Conservation (phyloP, 2,329 filamentous ascomycete genomes). For the Penicillium olsonii region DNA sequence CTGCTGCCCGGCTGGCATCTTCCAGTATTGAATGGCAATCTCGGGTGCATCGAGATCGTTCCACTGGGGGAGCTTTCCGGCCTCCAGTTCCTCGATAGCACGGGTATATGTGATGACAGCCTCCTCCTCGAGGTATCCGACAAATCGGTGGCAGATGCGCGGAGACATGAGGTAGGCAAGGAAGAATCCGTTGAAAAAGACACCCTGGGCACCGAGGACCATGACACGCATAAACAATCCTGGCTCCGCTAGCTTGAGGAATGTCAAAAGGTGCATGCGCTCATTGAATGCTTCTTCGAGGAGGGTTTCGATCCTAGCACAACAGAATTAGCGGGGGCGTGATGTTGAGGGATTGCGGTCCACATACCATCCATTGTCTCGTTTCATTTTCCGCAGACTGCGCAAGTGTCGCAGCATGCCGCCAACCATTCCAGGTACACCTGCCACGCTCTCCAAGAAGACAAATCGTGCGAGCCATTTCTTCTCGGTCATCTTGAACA, state of each 20-base stretch:
- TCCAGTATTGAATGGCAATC: constrained; percentile 89
- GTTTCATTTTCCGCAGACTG: constrained; percentile 79
- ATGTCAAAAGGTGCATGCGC: constrained; percentile 88
- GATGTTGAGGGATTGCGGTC: background rate
- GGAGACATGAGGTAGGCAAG: constrained; percentile 83
- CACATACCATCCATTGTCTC: constrained; percentile 83
- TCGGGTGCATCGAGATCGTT: constrained; percentile 76
- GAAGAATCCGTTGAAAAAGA: constrained; percentile 96
- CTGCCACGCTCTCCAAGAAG: constrained; percentile 92
- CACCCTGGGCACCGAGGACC: constrained; percentile 88
- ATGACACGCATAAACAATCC: constrained; percentile 89
- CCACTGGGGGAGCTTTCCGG: constrained; percentile 83
- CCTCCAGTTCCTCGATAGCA: constrained; percentile 82
- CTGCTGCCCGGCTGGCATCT: constrained; percentile 80
- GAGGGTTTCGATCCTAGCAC: constrained; percentile 77
- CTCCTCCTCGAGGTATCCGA: constrained; percentile 96
- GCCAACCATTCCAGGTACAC: constrained; percentile 94
- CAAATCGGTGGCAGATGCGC: constrained; percentile 87
- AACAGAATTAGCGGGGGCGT: background rate
- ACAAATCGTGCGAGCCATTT: constrained; percentile 91
- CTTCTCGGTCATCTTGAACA: constrained; percentile 72
- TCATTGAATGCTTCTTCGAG: constrained; percentile 92
- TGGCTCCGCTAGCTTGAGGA: constrained; percentile 86
- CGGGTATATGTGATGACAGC: constrained; percentile 94
- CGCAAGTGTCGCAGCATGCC: constrained; percentile 90